Evolutionary conservation across 78 protist species (phyloP).

Genomic region (Parvularia atlantis): DNA sequence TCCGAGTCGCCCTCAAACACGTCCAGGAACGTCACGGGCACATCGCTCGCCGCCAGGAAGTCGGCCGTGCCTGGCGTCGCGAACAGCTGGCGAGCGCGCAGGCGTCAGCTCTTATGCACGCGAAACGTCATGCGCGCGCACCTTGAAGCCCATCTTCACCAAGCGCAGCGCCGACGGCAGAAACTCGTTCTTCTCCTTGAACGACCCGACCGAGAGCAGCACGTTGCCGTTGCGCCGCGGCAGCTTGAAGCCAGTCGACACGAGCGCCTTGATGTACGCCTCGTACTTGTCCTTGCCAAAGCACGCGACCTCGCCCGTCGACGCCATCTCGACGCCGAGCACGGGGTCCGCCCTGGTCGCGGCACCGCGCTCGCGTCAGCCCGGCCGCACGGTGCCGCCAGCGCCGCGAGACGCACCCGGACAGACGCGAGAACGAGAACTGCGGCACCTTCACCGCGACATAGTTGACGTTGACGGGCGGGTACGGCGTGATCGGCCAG

Average conservation of each 20-base stretch:
- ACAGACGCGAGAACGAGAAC: conserved; percentile 88
- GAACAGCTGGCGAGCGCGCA: conserved; percentile 17
- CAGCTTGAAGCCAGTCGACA: conserved; percentile 65
- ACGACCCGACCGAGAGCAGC: conserved; percentile 75
- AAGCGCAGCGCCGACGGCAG: conserved; percentile 48
- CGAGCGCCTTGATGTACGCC: conserved; percentile 86
- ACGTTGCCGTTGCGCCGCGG: conserved; percentile 48
- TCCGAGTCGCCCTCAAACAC: too few relatives aligned
- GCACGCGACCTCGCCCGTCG: conserved; percentile 96
- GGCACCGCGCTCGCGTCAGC: too few relatives aligned
- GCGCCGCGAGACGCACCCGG: too few relatives aligned
- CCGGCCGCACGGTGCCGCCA: too few relatives aligned
- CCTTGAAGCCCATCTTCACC: conserved; percentile 46
- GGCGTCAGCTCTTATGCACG: conserved; percentile 6
- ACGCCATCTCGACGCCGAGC: conserved; percentile 95
- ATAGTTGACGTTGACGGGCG: conserved; percentile 21
- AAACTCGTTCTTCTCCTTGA: conserved; percentile 64
- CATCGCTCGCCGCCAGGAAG: conserved; percentile 15
- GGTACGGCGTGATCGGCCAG: conserved; percentile 16
- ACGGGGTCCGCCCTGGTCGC: conserved; percentile 94
- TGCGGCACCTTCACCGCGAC: conserved; percentile 79
- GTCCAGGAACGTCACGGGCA: too few relatives aligned
- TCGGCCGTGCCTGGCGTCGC: conserved; percentile 67
- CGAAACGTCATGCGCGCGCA: too few relatives aligned
- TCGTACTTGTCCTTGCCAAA: conserved; percentile 73